Conservation (phyloP, 148 eudicot genomes). For the Rhododendron mucronatum region DNA sequence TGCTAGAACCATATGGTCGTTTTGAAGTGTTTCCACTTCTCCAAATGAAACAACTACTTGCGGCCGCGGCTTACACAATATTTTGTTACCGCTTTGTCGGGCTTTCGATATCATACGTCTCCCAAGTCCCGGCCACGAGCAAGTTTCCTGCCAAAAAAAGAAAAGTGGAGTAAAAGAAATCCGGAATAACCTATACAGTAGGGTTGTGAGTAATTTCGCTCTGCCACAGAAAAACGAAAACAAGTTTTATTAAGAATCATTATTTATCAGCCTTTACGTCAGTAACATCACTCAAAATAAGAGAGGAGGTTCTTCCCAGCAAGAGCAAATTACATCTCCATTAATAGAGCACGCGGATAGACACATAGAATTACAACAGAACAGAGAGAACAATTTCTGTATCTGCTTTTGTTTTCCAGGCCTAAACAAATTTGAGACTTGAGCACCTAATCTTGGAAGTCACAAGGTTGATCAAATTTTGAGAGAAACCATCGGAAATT, state of each 20-base stretch:
- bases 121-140: background rate
- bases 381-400: background rate
- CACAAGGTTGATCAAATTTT: background rate
- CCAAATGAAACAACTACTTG: background rate
- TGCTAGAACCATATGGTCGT: too few relatives aligned
- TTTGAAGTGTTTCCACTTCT: too few relatives aligned
- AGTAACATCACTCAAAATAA: background rate
- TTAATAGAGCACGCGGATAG: background rate
- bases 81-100: background rate
- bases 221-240: background rate
- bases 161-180: background rate
- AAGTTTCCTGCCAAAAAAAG: background rate
- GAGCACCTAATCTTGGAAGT: background rate
- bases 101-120: background rate
- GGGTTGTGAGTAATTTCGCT: background rate
- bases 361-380: background rate
- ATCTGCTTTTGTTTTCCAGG: background rate
- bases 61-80: background rate
- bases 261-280: background rate
- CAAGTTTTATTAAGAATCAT: background rate
- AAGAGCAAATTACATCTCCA: background rate
- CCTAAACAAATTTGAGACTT: background rate
- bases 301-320: background rate
- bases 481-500: slow-evolving; percentile 1
- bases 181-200: background rate